Evolutionary conservation across 257 asterid species (phyloP).

Genomic region (Solanum chilense): DNA sequence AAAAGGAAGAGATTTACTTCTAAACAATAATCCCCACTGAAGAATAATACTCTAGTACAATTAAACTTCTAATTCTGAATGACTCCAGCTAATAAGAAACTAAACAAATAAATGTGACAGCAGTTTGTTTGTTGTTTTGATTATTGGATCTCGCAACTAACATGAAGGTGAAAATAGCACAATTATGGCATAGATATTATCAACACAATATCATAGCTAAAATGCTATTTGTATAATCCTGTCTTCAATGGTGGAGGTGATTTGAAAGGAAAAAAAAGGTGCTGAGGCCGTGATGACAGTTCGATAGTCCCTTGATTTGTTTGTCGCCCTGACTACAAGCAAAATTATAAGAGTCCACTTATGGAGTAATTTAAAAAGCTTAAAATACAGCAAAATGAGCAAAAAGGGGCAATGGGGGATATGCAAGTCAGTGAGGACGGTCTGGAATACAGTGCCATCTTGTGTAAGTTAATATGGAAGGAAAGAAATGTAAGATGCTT

Average conservation of each 20-base stretch:
- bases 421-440: not conserved
- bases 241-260: not conserved
- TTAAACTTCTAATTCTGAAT: not conserved
- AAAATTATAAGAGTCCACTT: not conserved
- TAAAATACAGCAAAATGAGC: not conserved
- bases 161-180: not conserved
- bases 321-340: not conserved
- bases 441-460: not conserved
- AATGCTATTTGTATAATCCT: not conserved
- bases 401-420: not conserved
- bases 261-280: not conserved
- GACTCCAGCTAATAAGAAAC: not conserved
- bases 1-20: not conserved
- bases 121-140: not conserved
- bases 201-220: not conserved
- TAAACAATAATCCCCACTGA: not conserved
- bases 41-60: not conserved
- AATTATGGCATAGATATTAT: not conserved
- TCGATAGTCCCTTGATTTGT: not conserved
- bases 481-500: not conserved
- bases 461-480: not conserved
- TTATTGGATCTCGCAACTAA: not conserved
- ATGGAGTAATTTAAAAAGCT: not conserved
- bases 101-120: not conserved
- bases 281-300: not conserved